Base-by-base conservation (phyloP, 768 basidiomycete genomes). In the Phaffia australis region DNA sequence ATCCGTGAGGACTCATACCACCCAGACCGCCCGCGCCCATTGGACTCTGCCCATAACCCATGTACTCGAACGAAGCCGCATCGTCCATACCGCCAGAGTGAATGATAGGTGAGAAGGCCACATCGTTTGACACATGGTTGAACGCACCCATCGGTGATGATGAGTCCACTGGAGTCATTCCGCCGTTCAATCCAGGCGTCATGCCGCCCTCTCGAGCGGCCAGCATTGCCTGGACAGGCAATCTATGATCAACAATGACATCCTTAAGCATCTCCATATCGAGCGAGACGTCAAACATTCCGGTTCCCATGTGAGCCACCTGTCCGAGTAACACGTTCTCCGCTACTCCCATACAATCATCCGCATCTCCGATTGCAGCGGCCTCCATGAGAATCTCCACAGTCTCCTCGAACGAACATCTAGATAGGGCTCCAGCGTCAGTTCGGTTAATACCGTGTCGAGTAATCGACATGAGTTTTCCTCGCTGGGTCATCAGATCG, bases 241-340 rank as follows among this genome's bases (percentile, higher is more conserved):
- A 80, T 29, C 92, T 87, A 73, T 94, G 91, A 75, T 99, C 95
- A 59, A 97, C 88, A 63, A 97, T 91, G 50, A 95, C 93, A 67
- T 98, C 94, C 81, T 95, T 95, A 72, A 99, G 81, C 91, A 98
- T 94, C 71, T 93, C 88, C 73, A 97, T 89, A 76, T 99, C 95
- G 58, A 99, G 82, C 0, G 90, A 87, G 59, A 99, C 88, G 58
- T 98, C 94, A 73, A 94, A 97, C 23, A 72, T 67, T 18, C 95
- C 95, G 0, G 95, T 97, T 60, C 95, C 95, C 92, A 99, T 97
- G 0, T 93, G 93, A n/a, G 94, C 93, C 84, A 98, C 88, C 78
- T 98, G 95, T 21, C 95, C 95, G 72, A 99, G 90, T 82, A 99
- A 85, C 51, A 99, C 91, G 73, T 97, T 98, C 81, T 98, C 94